Evolutionary conservation across 352 stramenopile genomes (phyloP).

Genomic region (Phytopythium ostracodes): DNA sequence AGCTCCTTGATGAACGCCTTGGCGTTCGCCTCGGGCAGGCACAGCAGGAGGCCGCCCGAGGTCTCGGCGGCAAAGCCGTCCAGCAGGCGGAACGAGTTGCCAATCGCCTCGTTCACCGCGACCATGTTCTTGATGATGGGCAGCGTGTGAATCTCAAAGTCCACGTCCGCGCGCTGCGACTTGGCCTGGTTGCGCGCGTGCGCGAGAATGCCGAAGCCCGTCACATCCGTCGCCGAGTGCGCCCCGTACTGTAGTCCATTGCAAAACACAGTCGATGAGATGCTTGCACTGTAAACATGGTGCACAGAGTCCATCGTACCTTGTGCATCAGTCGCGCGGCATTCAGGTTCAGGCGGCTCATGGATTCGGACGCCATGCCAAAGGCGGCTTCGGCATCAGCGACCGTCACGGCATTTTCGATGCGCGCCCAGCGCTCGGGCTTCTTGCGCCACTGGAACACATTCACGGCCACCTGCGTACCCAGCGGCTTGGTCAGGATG

Average conservation of each 20-base stretch:
- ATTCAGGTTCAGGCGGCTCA: conserved; percentile 92
- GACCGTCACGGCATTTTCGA: conserved; percentile 60
- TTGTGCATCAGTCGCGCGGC: conserved; percentile 90
- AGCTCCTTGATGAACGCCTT: conserved; percentile 87
- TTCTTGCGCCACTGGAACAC: conserved; percentile 91
- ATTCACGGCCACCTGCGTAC: conserved; percentile 93
- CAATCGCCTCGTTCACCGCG: conserved; percentile 82
- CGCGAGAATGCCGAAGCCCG: conserved; percentile 93
- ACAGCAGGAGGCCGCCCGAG: conserved; percentile 92
- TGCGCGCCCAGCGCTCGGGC: conserved; percentile 68
- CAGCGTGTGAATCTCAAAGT: conserved; percentile 92
- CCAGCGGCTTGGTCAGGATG: conserved; percentile 93
- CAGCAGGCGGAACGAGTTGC: conserved; percentile 92
- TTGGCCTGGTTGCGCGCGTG: conserved; percentile 93
- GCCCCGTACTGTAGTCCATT: conserved; percentile 64
- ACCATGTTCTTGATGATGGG: conserved; percentile 90
- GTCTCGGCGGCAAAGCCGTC: conserved; percentile 93
- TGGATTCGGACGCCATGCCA: conserved; percentile 90
- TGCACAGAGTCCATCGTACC: conserved; percentile 12
- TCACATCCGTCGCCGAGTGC: conserved; percentile 94
- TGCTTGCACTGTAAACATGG: neutral
- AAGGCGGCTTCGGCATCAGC: conserved; percentile 87
- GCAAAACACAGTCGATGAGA: conserved; percentile 1
- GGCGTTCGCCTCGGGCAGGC: conserved; percentile 80
- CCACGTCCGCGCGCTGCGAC: conserved; percentile 85